Base-by-base conservation (phyloP, 192 early-diverging fungal genomes). In the Backusella circina region DNA sequence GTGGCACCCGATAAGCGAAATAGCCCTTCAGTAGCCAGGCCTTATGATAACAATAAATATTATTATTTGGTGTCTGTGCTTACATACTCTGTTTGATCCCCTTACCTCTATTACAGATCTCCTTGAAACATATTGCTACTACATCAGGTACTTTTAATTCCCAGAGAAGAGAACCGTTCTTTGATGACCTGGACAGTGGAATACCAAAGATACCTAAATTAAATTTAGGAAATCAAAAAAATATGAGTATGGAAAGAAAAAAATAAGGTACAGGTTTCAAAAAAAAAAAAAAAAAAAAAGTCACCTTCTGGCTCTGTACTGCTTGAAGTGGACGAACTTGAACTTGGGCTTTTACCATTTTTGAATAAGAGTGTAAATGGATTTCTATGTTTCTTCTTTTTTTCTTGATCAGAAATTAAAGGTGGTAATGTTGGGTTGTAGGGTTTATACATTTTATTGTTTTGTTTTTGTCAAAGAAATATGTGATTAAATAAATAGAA, bases 1-100 rank as follows among this genome's bases (percentile, higher is more conserved):
- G 75, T 72, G 23, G 75, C 71, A 38, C 79, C 79, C 23, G 79
- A 80, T 23, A 80, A 39, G 13, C 79, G 70, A 74, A 80, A 80
- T 26, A 80, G 47, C 0, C 79, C 79, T 73, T 80, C 75, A 21
- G 72, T 70, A n/a, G 41, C 30, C 9, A 80, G 37, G 35, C 72
- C 77, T 61, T 36, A 33, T 36, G 51, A 41, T 39, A 33, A 3
- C 23, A 8, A 30, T 28, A 51, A 26, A 32, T 38, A 36, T 33
- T n/a, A 47, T 16, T 47, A 51, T 23, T 47, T 47, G 44, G 12
- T 23, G 28, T 35, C 31, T 23, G 47, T 73, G 50, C 51, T 31
- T 33, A 41, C 39, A 41, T 10, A 36, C 54, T 61, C n/a, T 61
- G 54, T 61, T 61, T 61, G 21, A 61, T 26, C 54, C 54, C 10